phyloP scores from a whole-genome alignment of 2,329 filamentous ascomycete species.

The Colletotrichum abscissum region DNA sequence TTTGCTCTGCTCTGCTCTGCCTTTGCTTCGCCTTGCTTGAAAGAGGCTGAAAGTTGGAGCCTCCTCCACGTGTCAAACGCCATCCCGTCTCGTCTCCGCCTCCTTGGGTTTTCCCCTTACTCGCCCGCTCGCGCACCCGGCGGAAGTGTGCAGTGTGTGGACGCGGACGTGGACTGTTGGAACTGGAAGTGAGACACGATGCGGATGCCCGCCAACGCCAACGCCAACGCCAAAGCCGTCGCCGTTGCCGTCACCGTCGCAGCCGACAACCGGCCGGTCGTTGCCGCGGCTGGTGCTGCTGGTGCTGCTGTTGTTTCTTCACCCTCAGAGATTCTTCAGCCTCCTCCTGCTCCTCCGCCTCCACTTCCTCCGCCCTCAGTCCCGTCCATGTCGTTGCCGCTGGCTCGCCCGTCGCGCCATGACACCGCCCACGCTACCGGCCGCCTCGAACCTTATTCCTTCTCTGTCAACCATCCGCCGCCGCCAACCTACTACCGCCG shows the following conservation, averaged over 20 bases:
- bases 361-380: not conserved
- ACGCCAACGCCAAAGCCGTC: conserved; percentile 11
- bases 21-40: not conserved
- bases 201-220: conserved; percentile 30
- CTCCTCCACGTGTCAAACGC: conserved; percentile 22
- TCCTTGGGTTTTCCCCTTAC: conserved; percentile 18
- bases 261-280: conserved; percentile 6
- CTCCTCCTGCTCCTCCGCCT: not conserved
- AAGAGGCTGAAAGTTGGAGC: conserved; percentile 17
- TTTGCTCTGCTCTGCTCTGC: not conserved
- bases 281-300: not conserved
- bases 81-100: conserved; percentile 21
- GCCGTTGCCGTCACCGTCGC: conserved; percentile 10
- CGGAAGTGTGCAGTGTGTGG: conserved; percentile 11
- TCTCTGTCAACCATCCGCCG: not conserved
- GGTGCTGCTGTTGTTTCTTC: not conserved
- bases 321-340: not conserved
- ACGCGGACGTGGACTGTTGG: conserved; percentile 10
- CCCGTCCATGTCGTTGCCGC: conserved; percentile 13
- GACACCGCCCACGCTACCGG: conserved; percentile 9
- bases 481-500: conserved; percentile 15
- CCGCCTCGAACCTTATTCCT: conserved; percentile 12
- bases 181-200: conserved; percentile 32
- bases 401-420: conserved; percentile 12
- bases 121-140: conserved; percentile 12